Base-by-base conservation (phyloP, 306 rosid genomes). In the Rubus parviflorus region DNA sequence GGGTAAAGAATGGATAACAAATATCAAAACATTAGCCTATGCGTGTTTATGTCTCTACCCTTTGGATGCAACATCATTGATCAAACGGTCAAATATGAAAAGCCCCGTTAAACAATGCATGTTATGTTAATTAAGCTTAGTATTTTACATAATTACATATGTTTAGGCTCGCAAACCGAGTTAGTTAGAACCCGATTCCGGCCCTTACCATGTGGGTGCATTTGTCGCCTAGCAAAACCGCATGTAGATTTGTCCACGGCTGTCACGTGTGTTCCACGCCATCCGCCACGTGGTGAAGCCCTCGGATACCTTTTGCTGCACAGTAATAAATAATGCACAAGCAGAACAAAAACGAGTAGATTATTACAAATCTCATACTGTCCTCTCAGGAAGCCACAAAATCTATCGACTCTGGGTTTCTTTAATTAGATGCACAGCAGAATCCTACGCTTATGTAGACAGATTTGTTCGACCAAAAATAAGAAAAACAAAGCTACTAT, bases 271-370 rank as follows among this genome's bases (percentile, higher is more conserved):
- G 42, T 0, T 0, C 1, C 0, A 0, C 0, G 8, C 0, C 1
- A 2, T 0, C 4, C 0, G 79, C 81, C 96, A 88, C 87, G 87
- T 88, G 86, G 89, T n/a, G 51, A 8, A 12, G 58, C 77, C 88
- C 91, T 90, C 69, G 87, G 92, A 90, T 90, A 13, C 87, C 73
- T 66, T 75, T 3, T 48, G 66, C 10, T 11, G 11, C 15, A 41
- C 71, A 65, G 41, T 47, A 57, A 7, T 17, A 9, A 9, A 68
- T 61, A 54, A 23, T 37, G 38, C 16, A 54, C 2, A 5, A 9
- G 49, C 8, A 49, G n/a, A 14, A n/a, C 69, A 37, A 19, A 66
- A 38, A 66, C 9, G 30, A 52, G 80, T 75, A 15, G 51, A 70
- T 69, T 66, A 23, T 6, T 53, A 17, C 60, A 46, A 58, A 52